Base-by-base conservation (phyloP, 75 land plant genomes). In the Pinus tabuliformis region DNA sequence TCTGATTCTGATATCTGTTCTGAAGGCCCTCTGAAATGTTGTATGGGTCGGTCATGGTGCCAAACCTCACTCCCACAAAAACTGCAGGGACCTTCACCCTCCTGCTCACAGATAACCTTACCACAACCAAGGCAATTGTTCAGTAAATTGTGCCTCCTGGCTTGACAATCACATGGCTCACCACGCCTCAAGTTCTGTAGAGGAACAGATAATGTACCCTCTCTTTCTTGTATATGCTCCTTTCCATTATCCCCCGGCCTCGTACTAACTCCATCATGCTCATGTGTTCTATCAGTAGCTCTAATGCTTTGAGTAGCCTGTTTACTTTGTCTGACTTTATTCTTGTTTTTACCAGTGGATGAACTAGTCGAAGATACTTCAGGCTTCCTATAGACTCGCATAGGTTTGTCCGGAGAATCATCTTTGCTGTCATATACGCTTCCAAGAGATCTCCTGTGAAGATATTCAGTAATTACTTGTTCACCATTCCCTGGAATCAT, bases 91-190 rank as follows among this genome's bases (percentile, higher is more conserved):
- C 96, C 98, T 76, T 95, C 98, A 7, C 98, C 98, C 83, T 95
- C 98, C 72, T 93, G 96, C 77, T 93, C 96, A 75, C 96, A 95
- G 4, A 95, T 89, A 70, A 95, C 93, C 82, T 89, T 93, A 28
- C 98, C 98, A 82, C 98, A 95, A 45, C 87, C 88, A 37, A 95
- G 88, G 77, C 94, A 95, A 64, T 95, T 95, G 90, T 89, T 95
- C 66, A 95, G 87, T 20, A 95, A 84, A 64, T 77, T 83, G 78
- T 93, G 98, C 62, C 89, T 80, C 58, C 88, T 92, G 21, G 94
- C 96, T 79, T 95, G 98, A 83, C 98, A 95, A n/a, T 86, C 81
- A 58, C 98, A 95, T 42, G 94, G 90, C 75, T 83, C 84, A 28
- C 94, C 93, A 36, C 84, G 87, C 76, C 52, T 68, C 0, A 18